phyloP scores from a whole-genome alignment of 108 stramenopile genomes.

The Fragilariopsis cylindrus region DNA sequence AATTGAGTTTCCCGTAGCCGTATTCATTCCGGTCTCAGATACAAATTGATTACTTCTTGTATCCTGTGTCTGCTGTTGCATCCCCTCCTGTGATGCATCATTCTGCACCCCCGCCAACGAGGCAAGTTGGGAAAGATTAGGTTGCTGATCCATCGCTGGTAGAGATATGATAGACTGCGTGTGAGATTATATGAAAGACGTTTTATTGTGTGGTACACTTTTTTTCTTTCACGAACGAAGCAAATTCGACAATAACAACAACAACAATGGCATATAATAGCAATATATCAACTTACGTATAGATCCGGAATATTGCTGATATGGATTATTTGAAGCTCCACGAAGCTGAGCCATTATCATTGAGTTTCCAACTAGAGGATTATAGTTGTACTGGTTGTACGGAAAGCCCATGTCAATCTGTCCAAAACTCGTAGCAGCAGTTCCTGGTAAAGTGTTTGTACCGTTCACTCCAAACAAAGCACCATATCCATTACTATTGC shows the following conservation, averaged over 20 bases:
- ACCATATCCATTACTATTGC: background rate
- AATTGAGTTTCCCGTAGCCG: background rate
- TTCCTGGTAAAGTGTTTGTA: background rate
- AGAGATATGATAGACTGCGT: background rate
- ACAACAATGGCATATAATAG: background rate
- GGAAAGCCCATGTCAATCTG: slow-evolving; percentile 18
- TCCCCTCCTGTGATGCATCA: background rate
- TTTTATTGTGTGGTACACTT: background rate
- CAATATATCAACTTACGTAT: background rate
- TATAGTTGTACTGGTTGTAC: slow-evolving; percentile 17
- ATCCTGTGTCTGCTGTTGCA: background rate
- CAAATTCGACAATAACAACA: background rate
- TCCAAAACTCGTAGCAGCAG: background rate
- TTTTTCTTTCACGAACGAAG: background rate
- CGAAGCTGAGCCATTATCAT: slow-evolving; percentile 23
- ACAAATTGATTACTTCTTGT: background rate
- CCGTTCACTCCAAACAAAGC: slow-evolving; percentile 8
- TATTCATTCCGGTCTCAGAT: background rate
- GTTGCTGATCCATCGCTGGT: slow-evolving; percentile 13
- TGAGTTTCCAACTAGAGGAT: slow-evolving; percentile 7
- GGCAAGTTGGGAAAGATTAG: slow-evolving; percentile 14
- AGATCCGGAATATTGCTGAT: slow-evolving; percentile 11
- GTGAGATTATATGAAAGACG: background rate
- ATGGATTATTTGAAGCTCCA: background rate
- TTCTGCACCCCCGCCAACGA: slow-evolving; percentile 18